A percentile compares a stretch with the other conserved stretches of the same genome.
phyloP scores from a whole-genome alignment of 1,284 basidiomycete genomes.

The Tilletia setariae region DNA sequence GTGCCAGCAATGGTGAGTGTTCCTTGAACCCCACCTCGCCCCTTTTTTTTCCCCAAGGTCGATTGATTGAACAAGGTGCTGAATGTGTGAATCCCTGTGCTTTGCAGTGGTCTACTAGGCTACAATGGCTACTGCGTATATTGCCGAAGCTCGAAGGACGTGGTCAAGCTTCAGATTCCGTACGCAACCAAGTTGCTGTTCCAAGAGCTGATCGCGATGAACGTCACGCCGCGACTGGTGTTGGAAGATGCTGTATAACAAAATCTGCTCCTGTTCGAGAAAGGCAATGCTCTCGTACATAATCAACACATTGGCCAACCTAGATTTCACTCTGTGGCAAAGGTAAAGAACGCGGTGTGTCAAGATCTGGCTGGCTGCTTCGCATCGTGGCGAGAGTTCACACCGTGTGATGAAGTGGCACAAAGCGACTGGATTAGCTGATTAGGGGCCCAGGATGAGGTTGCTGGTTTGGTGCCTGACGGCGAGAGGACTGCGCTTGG shows the following conservation, averaged over 20 bases:
- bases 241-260: constrained; percentile 46
- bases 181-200: constrained; percentile 96
- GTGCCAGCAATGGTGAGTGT: constrained; percentile 68
- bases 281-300: background rate
- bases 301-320: background rate
- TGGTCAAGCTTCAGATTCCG: constrained; percentile 94
- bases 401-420: no score
- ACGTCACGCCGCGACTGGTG: constrained; percentile 57
- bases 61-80: no score
- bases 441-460: no score
- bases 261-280: no score
- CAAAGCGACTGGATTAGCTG: no score
- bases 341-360: no score
- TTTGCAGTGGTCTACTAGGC: constrained; percentile 76
- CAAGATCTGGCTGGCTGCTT: no score
- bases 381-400: no score
- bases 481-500: no score
- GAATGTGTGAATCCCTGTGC: no score
- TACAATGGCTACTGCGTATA: constrained; percentile 63
- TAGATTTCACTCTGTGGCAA: no score
- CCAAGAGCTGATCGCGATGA: constrained; percentile 74
- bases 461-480: no score
- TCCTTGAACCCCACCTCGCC: background rate
- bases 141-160: constrained; percentile 93
- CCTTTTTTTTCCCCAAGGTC: background rate